phyloP scores from a whole-genome alignment of 192 early-diverging fungal species.

The Funneliformis geosporum region DNA sequence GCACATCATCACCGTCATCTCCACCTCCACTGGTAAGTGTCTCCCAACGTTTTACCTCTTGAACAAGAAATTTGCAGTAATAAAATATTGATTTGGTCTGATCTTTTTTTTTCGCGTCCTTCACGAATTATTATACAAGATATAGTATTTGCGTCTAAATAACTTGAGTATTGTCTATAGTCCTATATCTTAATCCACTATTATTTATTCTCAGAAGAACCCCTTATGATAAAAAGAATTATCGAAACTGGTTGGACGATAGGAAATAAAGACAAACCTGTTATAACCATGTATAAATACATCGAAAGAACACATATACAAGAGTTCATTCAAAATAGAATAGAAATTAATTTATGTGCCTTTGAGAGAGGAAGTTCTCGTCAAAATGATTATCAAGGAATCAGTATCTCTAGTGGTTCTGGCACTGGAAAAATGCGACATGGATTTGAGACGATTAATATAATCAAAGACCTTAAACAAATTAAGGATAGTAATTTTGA shows the following conservation, averaged over 20 bases:
- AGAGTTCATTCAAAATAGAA: neutral
- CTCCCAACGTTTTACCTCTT: too few relatives aligned
- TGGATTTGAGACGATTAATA: conserved; percentile 4
- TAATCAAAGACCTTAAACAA: neutral
- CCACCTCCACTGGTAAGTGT: too few relatives aligned
- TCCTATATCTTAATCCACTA: neutral
- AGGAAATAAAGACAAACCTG: too few relatives aligned
- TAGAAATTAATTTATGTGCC: neutral
- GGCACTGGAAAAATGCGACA: neutral
- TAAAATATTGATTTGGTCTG: too few relatives aligned
- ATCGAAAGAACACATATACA: conserved; percentile 6
- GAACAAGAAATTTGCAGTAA: too few relatives aligned
- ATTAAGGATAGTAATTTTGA: neutral
- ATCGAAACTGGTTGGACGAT: too few relatives aligned
- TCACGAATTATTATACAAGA: neutral
- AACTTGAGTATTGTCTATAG: conserved; percentile 2
- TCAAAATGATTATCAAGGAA: conserved; percentile 4
- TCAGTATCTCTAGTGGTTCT: neutral
- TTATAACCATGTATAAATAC: too few relatives aligned
- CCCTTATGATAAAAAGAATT: too few relatives aligned
- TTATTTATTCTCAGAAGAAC: neutral
- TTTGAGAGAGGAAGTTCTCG: neutral
- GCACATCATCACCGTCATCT: too few relatives aligned
- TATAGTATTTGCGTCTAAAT: neutral
- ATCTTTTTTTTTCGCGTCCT: too few relatives aligned